Evolutionary conservation across 345 rosid species (phyloP).

Genomic region (Reutealis trisperma): DNA sequence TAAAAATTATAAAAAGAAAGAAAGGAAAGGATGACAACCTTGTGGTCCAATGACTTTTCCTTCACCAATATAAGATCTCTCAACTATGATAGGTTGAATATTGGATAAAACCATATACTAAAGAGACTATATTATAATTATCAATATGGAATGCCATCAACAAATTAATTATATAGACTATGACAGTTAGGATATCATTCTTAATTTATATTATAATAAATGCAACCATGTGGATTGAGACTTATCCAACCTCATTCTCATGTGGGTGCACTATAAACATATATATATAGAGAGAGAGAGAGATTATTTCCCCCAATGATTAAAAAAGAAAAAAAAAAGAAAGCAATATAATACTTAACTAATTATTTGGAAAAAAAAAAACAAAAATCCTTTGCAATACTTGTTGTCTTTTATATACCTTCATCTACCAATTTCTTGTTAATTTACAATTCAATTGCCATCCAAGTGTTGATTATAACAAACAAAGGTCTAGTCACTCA

Average conservation of each 20-base stretch:
- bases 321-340: background rate
- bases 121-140: too few species aligned
- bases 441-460: background rate
- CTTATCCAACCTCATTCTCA: constrained; percentile 3
- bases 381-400: background rate
- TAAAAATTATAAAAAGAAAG: too few species aligned
- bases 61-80: too few species aligned
- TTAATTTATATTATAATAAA: background rate
- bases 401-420: background rate
- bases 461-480: constrained; percentile 1
- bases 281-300: background rate
- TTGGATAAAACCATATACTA: too few species aligned
- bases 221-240: constrained; percentile 5
- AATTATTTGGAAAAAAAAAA: background rate
- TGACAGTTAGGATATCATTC: background rate
- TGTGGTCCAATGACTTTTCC: too few species aligned
- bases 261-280: background rate
- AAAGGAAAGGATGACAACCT: too few species aligned
- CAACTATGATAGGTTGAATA: background rate
- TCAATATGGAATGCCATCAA: background rate
- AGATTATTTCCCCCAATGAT: background rate
- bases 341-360: background rate
- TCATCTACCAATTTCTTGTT: background rate
- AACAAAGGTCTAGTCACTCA: background rate
- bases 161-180: background rate